Base-by-base conservation (phyloP, 1,139 yeast species). In the Pneumocystis murina region DNA sequence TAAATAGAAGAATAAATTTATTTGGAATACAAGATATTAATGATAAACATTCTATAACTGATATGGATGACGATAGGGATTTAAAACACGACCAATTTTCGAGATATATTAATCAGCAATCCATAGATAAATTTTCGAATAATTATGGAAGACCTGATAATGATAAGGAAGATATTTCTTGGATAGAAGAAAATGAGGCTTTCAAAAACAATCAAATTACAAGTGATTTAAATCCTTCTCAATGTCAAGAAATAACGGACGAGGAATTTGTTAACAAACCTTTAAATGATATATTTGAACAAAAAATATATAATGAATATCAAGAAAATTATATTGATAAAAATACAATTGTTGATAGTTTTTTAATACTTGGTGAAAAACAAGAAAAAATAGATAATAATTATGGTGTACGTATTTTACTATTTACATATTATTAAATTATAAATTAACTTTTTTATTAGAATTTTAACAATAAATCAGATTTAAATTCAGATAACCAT, bases 101-200 rank as follows among this genome's bases (percentile, higher is more conserved):
- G 58, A 71, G 30, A 24, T 48, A 48, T 20, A 48, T 48, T 48
- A 20, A 24, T 48, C 33, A 20, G 17, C 55, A 48, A 48, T 24
- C 28, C 24, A 20, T 48, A 14, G 33, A 72, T 67, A 75, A 70
- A 39, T 66, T 72, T 61, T 64, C 76, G 63, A 74, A 74, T 66
- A 77, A 75, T 43, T 77, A 75, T 62, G 76, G 75, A 54, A 48
- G 48, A 54, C 59, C 66, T 64, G 58, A 62, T 14, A 61, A 64
- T 39, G 64, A 63, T 28, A 66, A 67, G 35, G 68, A 63, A 14
- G 72, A 48, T 48, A 10, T 16, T 8, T 48, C 16, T 10, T 48
- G 55, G 55, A 48, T 24, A 10, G 55, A 48, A 14, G 55, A 48
- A 14, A 24, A 24, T 12, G 7, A 48, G 10, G 28, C 24, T 8